Conservation (phyloP, 75 land plant genomes). For the Selaginella tamariscina region DNA sequence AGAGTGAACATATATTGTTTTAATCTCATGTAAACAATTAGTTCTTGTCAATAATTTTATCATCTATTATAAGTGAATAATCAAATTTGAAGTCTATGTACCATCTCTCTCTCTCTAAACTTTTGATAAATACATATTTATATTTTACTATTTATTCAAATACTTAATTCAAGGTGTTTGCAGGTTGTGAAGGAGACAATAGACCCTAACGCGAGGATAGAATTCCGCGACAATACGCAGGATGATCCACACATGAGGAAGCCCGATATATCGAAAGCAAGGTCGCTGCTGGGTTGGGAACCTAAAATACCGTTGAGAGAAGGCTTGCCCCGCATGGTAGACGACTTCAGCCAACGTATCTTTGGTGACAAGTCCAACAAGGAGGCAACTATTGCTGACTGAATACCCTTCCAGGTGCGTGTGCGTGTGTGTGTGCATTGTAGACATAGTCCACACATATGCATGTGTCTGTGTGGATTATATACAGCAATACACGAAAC, state of each 20-base stretch:
- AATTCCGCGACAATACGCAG: conserved; percentile 59
- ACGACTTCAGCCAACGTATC: conserved; percentile 63
- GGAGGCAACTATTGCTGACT: too few species aligned
- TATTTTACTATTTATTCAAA: not conserved
- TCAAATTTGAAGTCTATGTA: not conserved
- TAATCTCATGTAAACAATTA: not conserved
- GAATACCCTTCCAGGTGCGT: too few species aligned
- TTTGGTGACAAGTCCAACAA: too few species aligned
- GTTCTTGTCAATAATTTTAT: not conserved
- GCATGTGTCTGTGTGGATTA: too few species aligned
- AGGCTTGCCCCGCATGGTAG: conserved; percentile 88
- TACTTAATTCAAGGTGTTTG: not conserved
- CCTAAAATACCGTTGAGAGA: conserved; percentile 57
- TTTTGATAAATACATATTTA: not conserved
- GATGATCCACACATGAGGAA: conserved; percentile 95
- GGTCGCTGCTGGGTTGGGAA: conserved; percentile 69
- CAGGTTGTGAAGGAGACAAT: conserved; percentile 87
- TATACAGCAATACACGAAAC: too few species aligned
- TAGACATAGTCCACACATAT: too few species aligned
- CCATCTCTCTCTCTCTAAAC: not conserved
- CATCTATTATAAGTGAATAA: not conserved
- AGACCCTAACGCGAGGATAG: conserved; percentile 68
- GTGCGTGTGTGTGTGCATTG: too few species aligned
- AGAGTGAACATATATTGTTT: not conserved
- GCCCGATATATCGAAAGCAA: conserved; percentile 77